Base-by-base conservation (phyloP, 345 rosid genomes). In the Mercurialis annua region DNA sequence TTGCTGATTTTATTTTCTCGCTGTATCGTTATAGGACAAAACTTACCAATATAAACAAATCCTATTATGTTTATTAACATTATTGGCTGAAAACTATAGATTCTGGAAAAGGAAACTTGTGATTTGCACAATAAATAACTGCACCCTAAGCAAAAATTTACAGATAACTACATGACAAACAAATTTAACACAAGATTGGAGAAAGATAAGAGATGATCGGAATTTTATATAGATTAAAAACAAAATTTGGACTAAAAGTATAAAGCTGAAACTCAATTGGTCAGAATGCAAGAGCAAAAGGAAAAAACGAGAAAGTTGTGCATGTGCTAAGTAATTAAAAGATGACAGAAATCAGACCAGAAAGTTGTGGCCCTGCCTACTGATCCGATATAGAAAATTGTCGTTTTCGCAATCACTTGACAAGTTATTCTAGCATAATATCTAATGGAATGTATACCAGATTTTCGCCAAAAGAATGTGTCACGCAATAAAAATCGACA, bases 401-500 rank as follows among this genome's bases (percentile, higher is more conserved):
- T 10, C 9, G 27, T 17, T 44, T 34, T 21, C 52, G 27, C 50
- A 36, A 55, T 48, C 47, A 23, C 44, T n/a, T 1, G 23, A 50
- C 29, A 48, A 47, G 11, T 15, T 68, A 64, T 53, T 55, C 10
- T 5, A 11, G 27, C 26, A 47, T 23, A 38, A 10, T 26, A 49
- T 53, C 23, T 21, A 54, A 34, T 2, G 20, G 38, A 20, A 50
- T 18, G 2, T 18, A 23, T n/a, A n/a, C 23, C 14, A 20, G 30
- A 52, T 58, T 53, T 16, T 18, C 10, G 38, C 29, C 40, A 7
- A 36, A 14, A 49, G 42, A 26, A 68, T 6, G 36, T 34, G 23
- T 44, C 30, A 49, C 8, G 14, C 46, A 38, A 33, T 46, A 56
- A 4, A 54, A 61, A 57, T 59, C n/a, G 46, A 70, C 71, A 76